These are phyloP conservation scores for Trametopsis cervina DNA, from an alignment of 768 basidiomycete genomes.

Conservation along the genomic window DNA sequence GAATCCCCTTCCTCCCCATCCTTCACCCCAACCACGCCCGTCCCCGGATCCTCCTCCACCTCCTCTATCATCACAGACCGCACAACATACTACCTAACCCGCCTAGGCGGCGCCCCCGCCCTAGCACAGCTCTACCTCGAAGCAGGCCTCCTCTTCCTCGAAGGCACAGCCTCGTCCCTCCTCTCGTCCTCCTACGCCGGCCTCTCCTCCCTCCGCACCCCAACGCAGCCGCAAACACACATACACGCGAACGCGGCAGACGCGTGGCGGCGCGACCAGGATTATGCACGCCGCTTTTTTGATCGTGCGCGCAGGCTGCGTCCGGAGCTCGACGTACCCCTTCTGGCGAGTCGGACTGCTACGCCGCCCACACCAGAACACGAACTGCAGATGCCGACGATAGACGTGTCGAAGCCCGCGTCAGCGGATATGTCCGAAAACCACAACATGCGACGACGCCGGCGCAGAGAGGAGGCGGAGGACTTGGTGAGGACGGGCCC, in stretches of 20 bases:
- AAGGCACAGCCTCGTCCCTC: conserved; percentile 68
- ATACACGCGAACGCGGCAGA: conserved; percentile 43
- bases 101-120: conserved; percentile 58
- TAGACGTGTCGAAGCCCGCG: conserved; percentile 35
- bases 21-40: conserved; percentile 24
- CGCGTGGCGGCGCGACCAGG: conserved; percentile 70
- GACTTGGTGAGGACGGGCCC: not conserved
- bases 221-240: conserved; percentile 31
- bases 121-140: conserved; percentile 73
- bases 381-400: conserved; percentile 57
- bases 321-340: conserved; percentile 62
- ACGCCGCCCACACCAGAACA: not conserved
- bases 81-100: conserved; percentile 52
- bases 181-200: conserved; percentile 71
- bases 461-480: conserved; percentile 15
- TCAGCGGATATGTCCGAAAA: conserved; percentile 13
- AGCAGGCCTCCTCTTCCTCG: conserved; percentile 74
- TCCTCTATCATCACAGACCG: conserved; percentile 16
- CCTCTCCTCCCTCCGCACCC: conserved; percentile 70
- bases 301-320: conserved; percentile 57
- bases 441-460: too few species aligned
- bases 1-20: conserved; percentile 18
- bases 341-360: conserved; percentile 36
- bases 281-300: conserved; percentile 64
- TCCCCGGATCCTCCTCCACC: conserved; percentile 30